Evolutionary conservation across 148 eudicot genomes (phyloP), one percentile per base, ranked within the genome.

Genomic region (Camellia granthamiana): DNA sequence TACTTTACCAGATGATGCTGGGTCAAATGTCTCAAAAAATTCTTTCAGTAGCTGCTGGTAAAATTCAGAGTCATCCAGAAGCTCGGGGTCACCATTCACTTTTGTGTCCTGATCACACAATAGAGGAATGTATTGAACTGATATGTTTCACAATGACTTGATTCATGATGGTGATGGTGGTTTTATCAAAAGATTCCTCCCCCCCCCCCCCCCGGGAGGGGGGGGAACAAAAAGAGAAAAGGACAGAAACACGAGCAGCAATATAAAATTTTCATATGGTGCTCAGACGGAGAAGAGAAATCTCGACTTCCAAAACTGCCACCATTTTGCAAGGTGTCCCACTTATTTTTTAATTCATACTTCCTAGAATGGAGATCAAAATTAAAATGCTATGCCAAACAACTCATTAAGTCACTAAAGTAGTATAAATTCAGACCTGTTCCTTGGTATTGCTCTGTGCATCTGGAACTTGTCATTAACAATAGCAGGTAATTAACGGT

Each of bases 1-100:
- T 62, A 75, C 7, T 70, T 72, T 89, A 95, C 98, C 96, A 72
- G 95, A 89, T 61, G 98, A 82, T 61, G 88, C 60, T 46, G 92
- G 88, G 69, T 92, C 92, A 83, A 91, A 49, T 47, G 97, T 85
- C 88, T 91, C 96, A 78, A 95, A 88, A 80, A 95, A 95, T 80
- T 95, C 97, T 82, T 90, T 95, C 80, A 95, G 82, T 75, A 95
- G 84, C 71, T 93, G 97, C 83, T 93, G 97, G 77, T 95, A 93
- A 58, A 95, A 95, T 14, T 91, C 97, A 3, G 92, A 85, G 87
- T 95, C 98, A 76, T 93, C 94, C 78, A 95, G 80, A 74, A 95
- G 89, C 79, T 95, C 97, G 55, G 98, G 97, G 77, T 95, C 97
- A 80, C 97, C 98, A 76, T 91, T 88, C 38, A 75, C 82, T 66